Evolutionary conservation across 768 basidiomycete genomes (phyloP).

Genomic region (Pisolithus albus): DNA sequence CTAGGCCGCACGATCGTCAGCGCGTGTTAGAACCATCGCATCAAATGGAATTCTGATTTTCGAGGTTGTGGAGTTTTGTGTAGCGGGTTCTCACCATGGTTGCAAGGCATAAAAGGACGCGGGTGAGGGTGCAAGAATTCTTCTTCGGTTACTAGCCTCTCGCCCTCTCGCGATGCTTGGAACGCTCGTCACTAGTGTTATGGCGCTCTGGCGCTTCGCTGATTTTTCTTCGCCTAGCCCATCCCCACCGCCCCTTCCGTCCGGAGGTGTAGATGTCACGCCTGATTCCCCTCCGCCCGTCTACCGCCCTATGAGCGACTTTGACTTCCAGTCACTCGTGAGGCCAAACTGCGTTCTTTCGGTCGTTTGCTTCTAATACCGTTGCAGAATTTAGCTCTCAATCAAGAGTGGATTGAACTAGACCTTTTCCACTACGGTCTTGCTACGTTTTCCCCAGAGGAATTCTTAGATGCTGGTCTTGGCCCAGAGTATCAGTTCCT

Average conservation of each 20-base stretch:
- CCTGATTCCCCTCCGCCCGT: conserved; percentile 23
- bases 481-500: conserved; percentile 46
- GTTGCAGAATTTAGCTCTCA: conserved; percentile 41
- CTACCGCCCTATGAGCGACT: conserved; percentile 31
- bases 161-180: not conserved
- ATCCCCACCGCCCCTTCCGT: conserved; percentile 6
- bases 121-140: not conserved
- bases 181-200: not conserved
- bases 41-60: too few relatives aligned
- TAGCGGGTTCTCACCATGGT: not conserved
- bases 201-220: not conserved
- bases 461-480: conserved; percentile 51
- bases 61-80: not conserved
- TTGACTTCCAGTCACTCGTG: conserved; percentile 48
- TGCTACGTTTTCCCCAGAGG: conserved; percentile 39
- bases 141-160: too few relatives aligned
- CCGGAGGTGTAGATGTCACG: conserved; percentile 19
- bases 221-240: not conserved
- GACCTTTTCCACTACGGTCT: conserved; percentile 1
- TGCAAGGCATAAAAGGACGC: not conserved
- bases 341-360: not conserved
- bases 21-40: too few relatives aligned
- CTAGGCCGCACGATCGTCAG: too few relatives aligned
- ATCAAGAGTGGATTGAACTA: not conserved
- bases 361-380: not conserved